phyloP scores from a whole-genome alignment of 768 basidiomycete genomes.

The Lactarius hengduanensis region DNA sequence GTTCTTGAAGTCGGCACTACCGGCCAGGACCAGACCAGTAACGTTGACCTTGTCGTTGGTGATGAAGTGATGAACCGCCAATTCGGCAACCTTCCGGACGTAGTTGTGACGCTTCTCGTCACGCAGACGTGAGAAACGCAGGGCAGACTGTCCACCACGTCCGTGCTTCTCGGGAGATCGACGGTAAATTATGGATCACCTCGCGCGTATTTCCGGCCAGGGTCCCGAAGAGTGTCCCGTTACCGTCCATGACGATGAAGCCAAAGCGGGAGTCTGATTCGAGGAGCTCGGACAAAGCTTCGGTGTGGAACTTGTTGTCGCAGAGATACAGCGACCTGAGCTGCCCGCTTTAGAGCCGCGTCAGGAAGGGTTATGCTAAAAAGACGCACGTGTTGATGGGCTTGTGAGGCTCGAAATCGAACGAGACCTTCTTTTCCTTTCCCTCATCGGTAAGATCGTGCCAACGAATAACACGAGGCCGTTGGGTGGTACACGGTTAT shows the following conservation, averaged over 20 bases:
- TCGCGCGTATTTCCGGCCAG: slow-evolving; percentile 97
- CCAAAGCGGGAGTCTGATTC: slow-evolving; percentile 98
- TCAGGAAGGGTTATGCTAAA: background rate
- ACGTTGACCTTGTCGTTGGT: slow-evolving; percentile 98
- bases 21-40: slow-evolving; percentile 91
- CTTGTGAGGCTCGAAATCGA: slow-evolving; percentile 98
- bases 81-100: slow-evolving; percentile 97
- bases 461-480: slow-evolving; percentile 98
- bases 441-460: slow-evolving; percentile 98
- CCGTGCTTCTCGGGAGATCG: slow-evolving; percentile 99
- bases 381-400: slow-evolving; percentile 91
- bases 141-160: slow-evolving; percentile 98
- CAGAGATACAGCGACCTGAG: slow-evolving; percentile 93
- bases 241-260: slow-evolving; percentile 99
- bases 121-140: slow-evolving; percentile 98
- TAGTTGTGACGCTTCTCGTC: slow-evolving; percentile 99
- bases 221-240: slow-evolving; percentile 94
- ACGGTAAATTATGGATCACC: slow-evolving; percentile 96
- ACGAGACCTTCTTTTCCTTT: slow-evolving; percentile 99
- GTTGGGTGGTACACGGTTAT: slow-evolving; percentile 94
- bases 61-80: slow-evolving; percentile 97
- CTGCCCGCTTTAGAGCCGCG: slow-evolving; percentile 4
- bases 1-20: slow-evolving; percentile 99
- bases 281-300: slow-evolving; percentile 92
- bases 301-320: slow-evolving; percentile 99